phyloP scores from a whole-genome alignment of 768 basidiomycete species.

The Myochromella boudieri region DNA sequence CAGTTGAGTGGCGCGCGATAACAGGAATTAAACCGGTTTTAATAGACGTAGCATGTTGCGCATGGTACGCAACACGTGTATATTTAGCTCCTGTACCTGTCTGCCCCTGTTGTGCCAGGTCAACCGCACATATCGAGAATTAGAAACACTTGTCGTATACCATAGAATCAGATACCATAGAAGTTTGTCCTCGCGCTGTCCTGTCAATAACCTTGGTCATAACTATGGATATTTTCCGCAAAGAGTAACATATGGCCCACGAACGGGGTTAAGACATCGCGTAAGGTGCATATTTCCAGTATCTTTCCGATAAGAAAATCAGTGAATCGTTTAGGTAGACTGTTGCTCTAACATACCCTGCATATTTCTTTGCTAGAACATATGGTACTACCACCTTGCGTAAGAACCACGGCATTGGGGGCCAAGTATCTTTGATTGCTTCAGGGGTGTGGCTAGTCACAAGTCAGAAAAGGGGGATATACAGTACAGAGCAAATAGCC shows the following conservation, averaged over 20 bases:
- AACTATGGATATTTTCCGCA: neutral
- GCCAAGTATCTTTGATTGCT: conserved; percentile 35
- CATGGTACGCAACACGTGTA: too few relatives aligned
- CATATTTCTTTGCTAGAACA: conserved; percentile 30
- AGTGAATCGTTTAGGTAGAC: neutral
- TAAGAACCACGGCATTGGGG: conserved; percentile 36
- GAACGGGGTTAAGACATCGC: conserved; percentile 22
- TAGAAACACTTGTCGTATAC: too few relatives aligned
- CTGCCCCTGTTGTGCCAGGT: too few relatives aligned
- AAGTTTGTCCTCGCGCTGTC: too few relatives aligned
- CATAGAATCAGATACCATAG: too few relatives aligned
- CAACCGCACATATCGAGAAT: too few relatives aligned
- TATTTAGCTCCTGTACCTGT: too few relatives aligned
- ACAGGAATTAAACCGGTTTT: too few relatives aligned
- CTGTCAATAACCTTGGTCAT: too few relatives aligned
- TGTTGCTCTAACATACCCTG: conserved; percentile 28
- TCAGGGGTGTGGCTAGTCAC: conserved; percentile 35
- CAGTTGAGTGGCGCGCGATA: too few relatives aligned
- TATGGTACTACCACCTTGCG: conserved; percentile 36
- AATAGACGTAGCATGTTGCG: too few relatives aligned
- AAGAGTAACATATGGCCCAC: neutral
- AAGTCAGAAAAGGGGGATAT: neutral
- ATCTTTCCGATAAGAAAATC: conserved; percentile 19
- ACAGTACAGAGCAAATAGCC: conserved; percentile 1
- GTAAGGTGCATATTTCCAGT: conserved; percentile 39